Evolutionary conservation across 1,284 basidiomycete species (phyloP).

Genomic region (Puccinia polysora): DNA sequence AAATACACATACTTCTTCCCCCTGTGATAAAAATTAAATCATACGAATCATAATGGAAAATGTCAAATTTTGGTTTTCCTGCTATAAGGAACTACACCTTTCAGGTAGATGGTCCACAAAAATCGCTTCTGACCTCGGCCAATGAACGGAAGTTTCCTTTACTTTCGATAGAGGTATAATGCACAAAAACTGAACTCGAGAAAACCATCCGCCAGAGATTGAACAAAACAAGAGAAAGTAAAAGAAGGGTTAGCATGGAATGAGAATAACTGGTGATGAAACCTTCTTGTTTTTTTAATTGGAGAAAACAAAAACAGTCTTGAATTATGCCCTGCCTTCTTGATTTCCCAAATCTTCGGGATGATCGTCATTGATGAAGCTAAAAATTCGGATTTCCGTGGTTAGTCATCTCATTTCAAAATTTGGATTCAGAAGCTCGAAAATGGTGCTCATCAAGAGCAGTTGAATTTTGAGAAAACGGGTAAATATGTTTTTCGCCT

Average conservation of each 20-base stretch:
- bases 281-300: background rate
- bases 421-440: too few relatives aligned
- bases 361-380: constrained; percentile 43
- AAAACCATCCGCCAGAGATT: too few relatives aligned
- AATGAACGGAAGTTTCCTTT: constrained; percentile 43
- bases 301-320: too few relatives aligned
- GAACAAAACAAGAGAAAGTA: background rate
- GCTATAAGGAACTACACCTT: too few relatives aligned
- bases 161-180: constrained; percentile 43
- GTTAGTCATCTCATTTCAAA: too few relatives aligned
- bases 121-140: constrained; percentile 33
- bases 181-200: constrained; percentile 37
- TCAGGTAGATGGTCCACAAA: background rate
- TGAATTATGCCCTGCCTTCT: too few relatives aligned
- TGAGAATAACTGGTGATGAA: background rate
- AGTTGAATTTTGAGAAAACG: too few relatives aligned
- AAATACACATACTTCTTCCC: constrained; percentile 44
- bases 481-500: too few relatives aligned
- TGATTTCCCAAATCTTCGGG: constrained; percentile 44
- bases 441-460: too few relatives aligned
- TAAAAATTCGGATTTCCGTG: background rate
- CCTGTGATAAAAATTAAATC: too few relatives aligned
- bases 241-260: background rate
- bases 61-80: too few relatives aligned
- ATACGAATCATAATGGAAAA: too few relatives aligned